A percentile compares a stretch with the other conserved stretches of the same genome.
Conservation (phyloP, 208 protist species). For the Leptomonas pyrrhocoris region DNA sequence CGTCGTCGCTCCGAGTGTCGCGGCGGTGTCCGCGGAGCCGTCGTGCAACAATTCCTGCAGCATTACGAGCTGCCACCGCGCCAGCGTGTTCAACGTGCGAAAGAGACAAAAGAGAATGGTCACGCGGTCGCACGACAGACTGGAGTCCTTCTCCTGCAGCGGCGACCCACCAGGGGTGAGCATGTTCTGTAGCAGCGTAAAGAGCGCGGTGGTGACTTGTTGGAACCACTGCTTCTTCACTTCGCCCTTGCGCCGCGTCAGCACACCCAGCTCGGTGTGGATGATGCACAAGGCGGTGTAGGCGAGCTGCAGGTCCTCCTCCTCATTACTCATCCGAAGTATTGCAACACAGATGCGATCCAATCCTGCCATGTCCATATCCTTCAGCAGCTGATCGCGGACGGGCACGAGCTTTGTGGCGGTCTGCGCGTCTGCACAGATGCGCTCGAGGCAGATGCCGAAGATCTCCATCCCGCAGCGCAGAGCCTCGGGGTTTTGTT, state of each 20-base stretch:
- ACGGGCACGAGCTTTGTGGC: slow-evolving; percentile 42
- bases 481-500: slow-evolving; percentile 49
- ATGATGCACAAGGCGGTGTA: slow-evolving; percentile 71
- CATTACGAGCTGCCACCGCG: slow-evolving; percentile 70
- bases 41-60: slow-evolving; percentile 79
- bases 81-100: slow-evolving; percentile 71
- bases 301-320: slow-evolving; percentile 58
- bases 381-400: slow-evolving; percentile 68
- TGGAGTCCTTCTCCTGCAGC: slow-evolving; percentile 26
- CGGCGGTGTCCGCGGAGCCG: slow-evolving; percentile 9
- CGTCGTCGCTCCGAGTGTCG: slow-evolving; percentile 15
- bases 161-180: slow-evolving; percentile 52
- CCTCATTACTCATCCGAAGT: slow-evolving; percentile 39
- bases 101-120: slow-evolving; percentile 75
- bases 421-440: slow-evolving; percentile 38
- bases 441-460: slow-evolving; percentile 61
- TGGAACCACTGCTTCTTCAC: slow-evolving; percentile 53
- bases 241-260: slow-evolving; percentile 59
- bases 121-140: slow-evolving; percentile 41
- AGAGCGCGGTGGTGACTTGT: slow-evolving; percentile 53
- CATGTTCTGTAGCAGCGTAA: slow-evolving; percentile 81
- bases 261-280: slow-evolving; percentile 42
- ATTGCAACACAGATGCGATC: slow-evolving; percentile 77
- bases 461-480: slow-evolving; percentile 44
- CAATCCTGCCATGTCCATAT: slow-evolving; percentile 59